These are phyloP conservation scores for Coemansia sp. DNA, from an alignment of 371 early-diverging fungal genomes.

Conservation along the genomic window DNA sequence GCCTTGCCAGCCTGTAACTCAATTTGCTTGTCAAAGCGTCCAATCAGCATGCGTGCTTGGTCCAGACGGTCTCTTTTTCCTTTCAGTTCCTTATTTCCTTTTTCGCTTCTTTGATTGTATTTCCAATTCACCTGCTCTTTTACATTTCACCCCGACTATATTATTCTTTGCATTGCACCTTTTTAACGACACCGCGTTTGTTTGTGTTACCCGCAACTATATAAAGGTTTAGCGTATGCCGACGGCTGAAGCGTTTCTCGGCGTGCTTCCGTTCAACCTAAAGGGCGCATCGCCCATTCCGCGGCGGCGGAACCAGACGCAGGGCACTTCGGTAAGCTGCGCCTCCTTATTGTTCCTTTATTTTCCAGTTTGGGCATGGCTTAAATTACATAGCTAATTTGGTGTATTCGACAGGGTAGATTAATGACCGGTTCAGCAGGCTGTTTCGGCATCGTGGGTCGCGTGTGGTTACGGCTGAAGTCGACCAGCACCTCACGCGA, in stretches of 20 bases:
- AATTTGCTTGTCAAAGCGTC: background rate
- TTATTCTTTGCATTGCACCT: slow-evolving; percentile 3
- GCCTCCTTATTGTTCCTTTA: background rate
- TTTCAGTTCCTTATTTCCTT: background rate
- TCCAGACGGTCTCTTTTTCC: background rate
- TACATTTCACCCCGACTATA: background rate
- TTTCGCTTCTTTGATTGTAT: background rate
- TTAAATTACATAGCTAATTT: background rate
- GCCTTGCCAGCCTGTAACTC: slow-evolving; percentile 18
- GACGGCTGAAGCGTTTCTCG: slow-evolving; percentile 45
- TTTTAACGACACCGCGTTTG: background rate
- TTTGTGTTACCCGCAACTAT: background rate
- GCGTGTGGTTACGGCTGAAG: slow-evolving; percentile 21
- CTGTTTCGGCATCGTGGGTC: slow-evolving; percentile 44
- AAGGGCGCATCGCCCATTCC: slow-evolving; percentile 44
- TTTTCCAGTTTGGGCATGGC: background rate
- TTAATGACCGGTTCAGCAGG: slow-evolving; percentile 46
- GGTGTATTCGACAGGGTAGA: background rate
- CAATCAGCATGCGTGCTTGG: background rate
- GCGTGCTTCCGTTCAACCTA: slow-evolving; percentile 43
- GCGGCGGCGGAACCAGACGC: slow-evolving; percentile 38
- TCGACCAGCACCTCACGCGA: slow-evolving; percentile 25
- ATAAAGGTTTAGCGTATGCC: slow-evolving; percentile 18
- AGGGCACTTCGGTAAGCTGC: slow-evolving; percentile 42
- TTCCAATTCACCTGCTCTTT: background rate